phyloP scores from a whole-genome alignment of 2,329 filamentous ascomycete genomes.

The Trichoderma lentiforme region DNA sequence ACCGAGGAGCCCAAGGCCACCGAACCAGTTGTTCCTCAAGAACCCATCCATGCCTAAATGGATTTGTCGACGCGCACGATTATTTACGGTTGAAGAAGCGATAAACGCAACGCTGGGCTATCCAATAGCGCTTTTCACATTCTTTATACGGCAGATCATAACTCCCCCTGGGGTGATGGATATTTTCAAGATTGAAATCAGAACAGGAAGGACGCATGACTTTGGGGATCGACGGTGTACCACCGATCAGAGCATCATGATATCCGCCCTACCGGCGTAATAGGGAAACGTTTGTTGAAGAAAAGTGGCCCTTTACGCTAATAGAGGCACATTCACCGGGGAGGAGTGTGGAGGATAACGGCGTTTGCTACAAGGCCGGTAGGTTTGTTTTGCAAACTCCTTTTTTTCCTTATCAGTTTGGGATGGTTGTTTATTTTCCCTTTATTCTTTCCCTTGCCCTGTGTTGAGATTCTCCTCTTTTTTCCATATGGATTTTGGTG shows the following conservation, averaged over 20 bases:
- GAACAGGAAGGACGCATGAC: neutral
- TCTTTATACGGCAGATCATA: constrained; percentile 27
- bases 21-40: constrained; percentile 27
- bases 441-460: neutral
- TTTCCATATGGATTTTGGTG: neutral
- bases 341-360: constrained; percentile 7
- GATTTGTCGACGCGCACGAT: neutral
- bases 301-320: neutral
- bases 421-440: neutral
- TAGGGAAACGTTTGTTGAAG: neutral
- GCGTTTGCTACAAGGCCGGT: constrained; percentile 10
- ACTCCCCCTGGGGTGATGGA: constrained; percentile 24
- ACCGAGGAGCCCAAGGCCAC: constrained; percentile 35
- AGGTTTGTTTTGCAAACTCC: constrained; percentile 5
- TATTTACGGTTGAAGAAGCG: neutral
- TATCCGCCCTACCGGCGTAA: neutral
- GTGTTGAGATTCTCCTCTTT: neutral
- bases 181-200: neutral
- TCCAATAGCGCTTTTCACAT: constrained; percentile 27
- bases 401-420: constrained; percentile 8
- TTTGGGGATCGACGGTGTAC: neutral
- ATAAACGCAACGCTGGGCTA: constrained; percentile 28
- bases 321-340: neutral
- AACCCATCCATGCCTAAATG: constrained; percentile 32
- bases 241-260: constrained; percentile 4